A percentile compares a stretch with the other conserved stretches of the same genome.
Conservation (phyloP, 352 stramenopile species). For the Pythium coloratum region DNA sequence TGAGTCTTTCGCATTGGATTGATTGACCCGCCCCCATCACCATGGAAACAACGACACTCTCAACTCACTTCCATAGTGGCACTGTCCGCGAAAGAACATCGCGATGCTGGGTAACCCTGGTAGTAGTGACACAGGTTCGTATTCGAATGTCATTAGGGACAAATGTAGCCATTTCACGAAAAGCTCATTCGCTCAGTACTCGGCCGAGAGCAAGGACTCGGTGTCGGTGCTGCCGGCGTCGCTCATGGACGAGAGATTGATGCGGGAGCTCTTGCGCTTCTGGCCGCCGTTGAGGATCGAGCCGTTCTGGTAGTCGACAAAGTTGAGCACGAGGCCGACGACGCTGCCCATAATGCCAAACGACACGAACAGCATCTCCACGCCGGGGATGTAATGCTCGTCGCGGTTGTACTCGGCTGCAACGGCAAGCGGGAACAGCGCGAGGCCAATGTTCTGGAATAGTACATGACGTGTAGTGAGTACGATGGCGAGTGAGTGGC, state of each 20-base stretch:
- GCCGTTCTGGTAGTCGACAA: constrained; percentile 77
- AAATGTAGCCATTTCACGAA: constrained; percentile 11
- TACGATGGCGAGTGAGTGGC: too few species aligned
- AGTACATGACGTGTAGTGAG: too few species aligned
- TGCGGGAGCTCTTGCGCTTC: constrained; percentile 26
- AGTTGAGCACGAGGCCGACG: constrained; percentile 70
- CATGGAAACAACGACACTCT: neutral
- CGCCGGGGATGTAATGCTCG: constrained; percentile 73
- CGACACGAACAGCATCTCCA: constrained; percentile 82
- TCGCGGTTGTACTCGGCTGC: constrained; percentile 71
- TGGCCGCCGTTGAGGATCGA: constrained; percentile 72
- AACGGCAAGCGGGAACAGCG: constrained; percentile 76
- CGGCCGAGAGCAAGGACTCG: constrained; percentile 53
- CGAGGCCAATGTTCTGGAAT: constrained; percentile 75
- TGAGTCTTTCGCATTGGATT: neutral
- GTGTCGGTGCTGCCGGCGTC: constrained; percentile 52
- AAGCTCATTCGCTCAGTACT: constrained; percentile 37
- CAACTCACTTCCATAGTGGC: neutral
- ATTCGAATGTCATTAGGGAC: neutral
- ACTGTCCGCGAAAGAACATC: neutral
- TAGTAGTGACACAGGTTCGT: neutral
- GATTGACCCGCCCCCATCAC: neutral
- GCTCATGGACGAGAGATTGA: constrained; percentile 35
- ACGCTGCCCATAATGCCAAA: constrained; percentile 73
- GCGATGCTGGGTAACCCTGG: neutral